Conservation (phyloP, 2,329 filamentous ascomycete species). For the Neospermospora avenae region DNA sequence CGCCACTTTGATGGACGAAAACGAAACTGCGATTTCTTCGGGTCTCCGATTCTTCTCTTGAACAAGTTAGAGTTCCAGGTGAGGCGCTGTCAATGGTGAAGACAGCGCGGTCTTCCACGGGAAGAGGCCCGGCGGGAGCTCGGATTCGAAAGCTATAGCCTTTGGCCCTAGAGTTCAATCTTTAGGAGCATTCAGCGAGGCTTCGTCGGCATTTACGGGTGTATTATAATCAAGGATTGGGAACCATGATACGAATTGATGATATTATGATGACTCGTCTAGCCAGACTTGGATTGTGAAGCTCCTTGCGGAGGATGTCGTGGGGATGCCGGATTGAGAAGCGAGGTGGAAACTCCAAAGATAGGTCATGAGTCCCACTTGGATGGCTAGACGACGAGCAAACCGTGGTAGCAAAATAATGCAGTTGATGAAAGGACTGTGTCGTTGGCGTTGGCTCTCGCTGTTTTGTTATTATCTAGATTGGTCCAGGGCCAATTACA, state of each 20-base stretch:
- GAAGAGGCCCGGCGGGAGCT: neutral
- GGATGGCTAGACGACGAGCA: neutral
- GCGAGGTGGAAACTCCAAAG: neutral
- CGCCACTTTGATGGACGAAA: neutral
- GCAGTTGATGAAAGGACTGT: neutral
- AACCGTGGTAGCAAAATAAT: neutral
- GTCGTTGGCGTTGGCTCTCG: neutral
- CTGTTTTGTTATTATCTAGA: neutral
- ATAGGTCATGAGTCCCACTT: conserved; percentile 1
- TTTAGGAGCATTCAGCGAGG: neutral
- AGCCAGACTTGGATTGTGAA: conserved; percentile 7
- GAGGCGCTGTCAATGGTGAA: conserved; percentile 3
- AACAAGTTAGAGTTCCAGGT: neutral
- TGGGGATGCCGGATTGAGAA: neutral
- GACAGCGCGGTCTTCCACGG: neutral
- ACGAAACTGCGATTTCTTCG: neutral
- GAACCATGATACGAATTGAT: conserved; percentile 3
- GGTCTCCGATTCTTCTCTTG: neutral
- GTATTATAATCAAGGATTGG: neutral
- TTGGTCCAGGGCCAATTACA: no score
- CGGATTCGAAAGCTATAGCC: conserved; percentile 4
- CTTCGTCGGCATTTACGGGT: neutral
- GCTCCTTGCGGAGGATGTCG: neutral
- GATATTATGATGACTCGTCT: conserved; percentile 6
- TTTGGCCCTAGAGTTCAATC: neutral